These are phyloP conservation scores for Gypsophila paniculata DNA, from an alignment of 179 eudicot genomes.

Conservation along the genomic window DNA sequence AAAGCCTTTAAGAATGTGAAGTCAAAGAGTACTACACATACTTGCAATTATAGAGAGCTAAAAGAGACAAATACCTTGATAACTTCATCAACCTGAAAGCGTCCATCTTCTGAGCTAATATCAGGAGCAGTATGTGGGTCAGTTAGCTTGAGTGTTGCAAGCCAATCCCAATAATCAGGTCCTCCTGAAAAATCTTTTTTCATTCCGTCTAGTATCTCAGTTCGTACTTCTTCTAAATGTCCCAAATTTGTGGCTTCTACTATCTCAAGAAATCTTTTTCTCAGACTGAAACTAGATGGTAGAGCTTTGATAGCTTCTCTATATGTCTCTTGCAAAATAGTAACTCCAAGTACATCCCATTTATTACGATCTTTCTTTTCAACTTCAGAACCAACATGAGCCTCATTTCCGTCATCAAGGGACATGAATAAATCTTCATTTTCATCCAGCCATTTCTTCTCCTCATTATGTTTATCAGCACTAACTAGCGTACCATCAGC, in stretches of 20 bases:
- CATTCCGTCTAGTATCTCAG: slow-evolving; percentile 65
- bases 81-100: slow-evolving; percentile 46
- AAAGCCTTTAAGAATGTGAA: background rate
- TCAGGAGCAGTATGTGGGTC: slow-evolving; percentile 26
- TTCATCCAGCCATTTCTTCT: slow-evolving; percentile 72
- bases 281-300: slow-evolving; percentile 59
- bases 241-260: slow-evolving; percentile 63
- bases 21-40: background rate
- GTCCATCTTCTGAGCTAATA: slow-evolving; percentile 29
- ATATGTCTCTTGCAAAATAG: slow-evolving; percentile 57
- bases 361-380: slow-evolving; percentile 45
- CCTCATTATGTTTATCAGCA: slow-evolving; percentile 35
- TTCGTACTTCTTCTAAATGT: slow-evolving; percentile 65
- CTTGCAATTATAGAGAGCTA: background rate
- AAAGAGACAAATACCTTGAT: slow-evolving; percentile 45
- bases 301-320: slow-evolving; percentile 61
- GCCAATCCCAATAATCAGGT: slow-evolving; percentile 85
- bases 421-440: slow-evolving; percentile 71
- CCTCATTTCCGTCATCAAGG: slow-evolving; percentile 42
- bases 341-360: slow-evolving; percentile 44
- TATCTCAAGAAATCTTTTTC: slow-evolving; percentile 66
- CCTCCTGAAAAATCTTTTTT: slow-evolving; percentile 61
- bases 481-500: slow-evolving; percentile 48
- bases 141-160: slow-evolving; percentile 47
- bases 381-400: slow-evolving; percentile 31